Evolutionary conservation across 2,329 filamentous ascomycete species (phyloP).

Genomic region (Pseudocercospora cruenta): DNA sequence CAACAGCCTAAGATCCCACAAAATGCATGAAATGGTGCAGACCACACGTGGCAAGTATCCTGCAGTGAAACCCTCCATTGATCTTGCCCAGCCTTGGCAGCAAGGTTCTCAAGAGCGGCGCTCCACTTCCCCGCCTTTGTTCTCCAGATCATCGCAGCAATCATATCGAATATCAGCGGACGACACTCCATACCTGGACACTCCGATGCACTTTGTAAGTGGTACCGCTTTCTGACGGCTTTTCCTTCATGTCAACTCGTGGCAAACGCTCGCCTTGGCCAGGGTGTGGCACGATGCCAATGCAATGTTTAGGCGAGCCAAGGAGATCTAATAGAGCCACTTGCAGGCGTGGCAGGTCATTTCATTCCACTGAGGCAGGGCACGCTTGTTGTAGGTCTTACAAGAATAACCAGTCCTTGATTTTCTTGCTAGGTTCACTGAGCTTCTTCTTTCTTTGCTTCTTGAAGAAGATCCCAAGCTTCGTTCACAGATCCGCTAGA

Average conservation of each 20-base stretch:
- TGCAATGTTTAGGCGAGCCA: neutral
- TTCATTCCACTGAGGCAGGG: neutral
- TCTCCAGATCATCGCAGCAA: slow-evolving; percentile 4
- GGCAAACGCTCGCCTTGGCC: neutral
- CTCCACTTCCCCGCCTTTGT: slow-evolving; percentile 12
- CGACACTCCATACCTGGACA: neutral
- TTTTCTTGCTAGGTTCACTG: neutral
- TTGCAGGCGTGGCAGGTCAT: neutral
- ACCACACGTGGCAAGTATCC: neutral
- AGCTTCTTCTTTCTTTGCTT: neutral
- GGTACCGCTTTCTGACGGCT: neutral
- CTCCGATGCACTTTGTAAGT: neutral
- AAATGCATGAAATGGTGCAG: neutral
- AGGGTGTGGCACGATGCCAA: slow-evolving; percentile 1
- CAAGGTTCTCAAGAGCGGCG: neutral
- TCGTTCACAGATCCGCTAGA: neutral
- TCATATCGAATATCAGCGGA: neutral
- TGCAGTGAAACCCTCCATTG: neutral
- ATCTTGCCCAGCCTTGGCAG: slow-evolving; percentile 9
- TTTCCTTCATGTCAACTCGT: neutral
- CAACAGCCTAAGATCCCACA: neutral
- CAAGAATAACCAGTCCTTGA: neutral
- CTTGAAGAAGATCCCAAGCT: neutral
- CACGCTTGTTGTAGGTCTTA: neutral
- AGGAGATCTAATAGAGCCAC: neutral